A percentile compares a stretch with the other conserved stretches of the same genome.
These are phyloP conservation scores for Corymbia citriodora DNA, from an alignment of 441 rosid genomes.

Conservation along the genomic window DNA sequence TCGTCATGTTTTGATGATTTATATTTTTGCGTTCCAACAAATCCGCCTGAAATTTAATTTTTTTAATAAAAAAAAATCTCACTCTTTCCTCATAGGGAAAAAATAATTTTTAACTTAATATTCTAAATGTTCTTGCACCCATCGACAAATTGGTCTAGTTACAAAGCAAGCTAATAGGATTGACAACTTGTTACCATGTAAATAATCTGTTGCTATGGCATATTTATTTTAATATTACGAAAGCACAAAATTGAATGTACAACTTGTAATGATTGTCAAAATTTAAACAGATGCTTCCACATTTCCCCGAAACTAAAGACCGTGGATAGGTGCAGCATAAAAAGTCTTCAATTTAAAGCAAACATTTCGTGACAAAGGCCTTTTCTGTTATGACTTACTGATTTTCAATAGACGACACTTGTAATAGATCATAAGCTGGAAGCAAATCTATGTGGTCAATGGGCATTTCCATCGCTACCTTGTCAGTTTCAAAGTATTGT, in stretches of 20 bases:
- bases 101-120: too few relatives aligned
- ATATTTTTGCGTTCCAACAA: too few relatives aligned
- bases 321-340: not conserved
- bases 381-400: not conserved
- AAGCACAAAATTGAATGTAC: not conserved
- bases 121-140: not conserved
- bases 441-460: too few relatives aligned
- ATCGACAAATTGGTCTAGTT: not conserved
- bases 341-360: not conserved
- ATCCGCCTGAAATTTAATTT: too few relatives aligned
- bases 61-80: too few relatives aligned
- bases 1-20: not conserved
- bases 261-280: not conserved
- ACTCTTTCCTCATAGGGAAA: too few relatives aligned
- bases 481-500: too few relatives aligned
- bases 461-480: not conserved
- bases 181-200: not conserved
- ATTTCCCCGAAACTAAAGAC: not conserved
- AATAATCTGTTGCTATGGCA: not conserved
- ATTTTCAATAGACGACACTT: not conserved
- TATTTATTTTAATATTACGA: not conserved
- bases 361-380: not conserved
- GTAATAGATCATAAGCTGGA: not conserved
- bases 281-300: not conserved
- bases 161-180: not conserved